Conservation (phyloP, 2,329 filamentous ascomycete genomes). For the Xylaria multiplex region DNA sequence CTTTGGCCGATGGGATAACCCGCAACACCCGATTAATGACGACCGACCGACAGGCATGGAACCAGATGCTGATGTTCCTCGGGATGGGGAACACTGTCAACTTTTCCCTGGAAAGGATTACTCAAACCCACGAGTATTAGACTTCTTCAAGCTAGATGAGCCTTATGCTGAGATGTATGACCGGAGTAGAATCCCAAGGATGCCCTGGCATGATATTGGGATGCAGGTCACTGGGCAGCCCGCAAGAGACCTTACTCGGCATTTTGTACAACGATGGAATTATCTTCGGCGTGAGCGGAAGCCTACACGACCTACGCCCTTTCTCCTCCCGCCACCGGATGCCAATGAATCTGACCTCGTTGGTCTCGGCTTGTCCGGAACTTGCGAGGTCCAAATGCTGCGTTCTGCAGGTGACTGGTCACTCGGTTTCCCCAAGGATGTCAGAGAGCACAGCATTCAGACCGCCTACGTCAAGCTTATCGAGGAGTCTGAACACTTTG, state of each 20-base stretch:
- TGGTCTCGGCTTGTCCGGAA: constrained; percentile 86
- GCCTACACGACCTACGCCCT: constrained; percentile 91
- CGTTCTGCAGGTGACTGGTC: constrained; percentile 94
- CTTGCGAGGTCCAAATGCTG: constrained; percentile 95
- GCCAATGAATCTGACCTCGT: constrained; percentile 88
- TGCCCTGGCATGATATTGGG: constrained; percentile 98
- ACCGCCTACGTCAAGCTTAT: constrained; percentile 96
- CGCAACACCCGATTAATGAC: constrained; percentile 88
- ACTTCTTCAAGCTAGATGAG: constrained; percentile 92
- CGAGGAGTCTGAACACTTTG: constrained; percentile 92
- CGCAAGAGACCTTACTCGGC: constrained; percentile 89
- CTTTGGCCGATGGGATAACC: constrained; percentile 97
- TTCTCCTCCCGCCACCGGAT: constrained; percentile 91
- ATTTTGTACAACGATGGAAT: constrained; percentile 98
- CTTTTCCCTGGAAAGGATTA: constrained; percentile 98
- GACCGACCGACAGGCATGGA: constrained; percentile 97
- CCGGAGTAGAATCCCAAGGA: constrained; percentile 84
- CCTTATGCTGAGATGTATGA: constrained; percentile 99
- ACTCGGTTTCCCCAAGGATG: constrained; percentile 75
- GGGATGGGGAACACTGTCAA: constrained; percentile 93
- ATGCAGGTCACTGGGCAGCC: constrained; percentile 99
- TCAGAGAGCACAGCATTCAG: constrained; percentile 94
- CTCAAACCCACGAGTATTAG: constrained; percentile 92
- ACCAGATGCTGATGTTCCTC: constrained; percentile 73
- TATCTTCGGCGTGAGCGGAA: constrained; percentile 93